Conservation (phyloP, 306 rosid genomes). For the Leucaena leucocephala region DNA sequence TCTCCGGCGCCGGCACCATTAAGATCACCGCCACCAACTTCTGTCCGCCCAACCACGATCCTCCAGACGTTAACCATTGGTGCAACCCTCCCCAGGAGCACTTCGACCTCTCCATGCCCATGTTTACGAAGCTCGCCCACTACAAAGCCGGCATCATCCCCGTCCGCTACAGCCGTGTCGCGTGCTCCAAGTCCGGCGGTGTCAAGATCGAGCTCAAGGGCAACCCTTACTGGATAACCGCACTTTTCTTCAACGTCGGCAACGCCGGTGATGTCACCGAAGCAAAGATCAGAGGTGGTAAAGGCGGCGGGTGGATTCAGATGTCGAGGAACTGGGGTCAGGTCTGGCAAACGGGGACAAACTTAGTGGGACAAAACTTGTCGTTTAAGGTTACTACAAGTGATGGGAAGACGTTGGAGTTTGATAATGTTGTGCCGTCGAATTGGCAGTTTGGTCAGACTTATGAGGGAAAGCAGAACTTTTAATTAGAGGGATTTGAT, state of each 20-base stretch:
- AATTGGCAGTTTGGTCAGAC: constrained; percentile 61
- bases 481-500: constrained; percentile 11
- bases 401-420: constrained; percentile 40
- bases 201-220: constrained; percentile 59
- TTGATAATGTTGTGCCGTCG: constrained; percentile 42
- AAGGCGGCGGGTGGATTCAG: constrained; percentile 39
- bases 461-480: constrained; percentile 29
- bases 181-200: constrained; percentile 45
- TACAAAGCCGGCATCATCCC: constrained; percentile 64
- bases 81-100: constrained; percentile 75
- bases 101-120: constrained; percentile 62
- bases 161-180: constrained; percentile 27
- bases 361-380: constrained; percentile 52
- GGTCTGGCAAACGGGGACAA: constrained; percentile 34
- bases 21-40: constrained; percentile 64
- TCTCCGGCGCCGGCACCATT: constrained; percentile 37
- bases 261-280: constrained; percentile 52
- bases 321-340: constrained; percentile 72
- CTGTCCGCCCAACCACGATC: constrained; percentile 58
- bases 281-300: constrained; percentile 44
- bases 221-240: constrained; percentile 46
- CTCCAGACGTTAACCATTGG: constrained; percentile 45
- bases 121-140: constrained; percentile 56
- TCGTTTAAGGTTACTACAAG: constrained; percentile 54
- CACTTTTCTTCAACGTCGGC: constrained; percentile 56